Conservation (phyloP, 1,284 basidiomycete genomes). For the Pseudozyma sp. region DNA sequence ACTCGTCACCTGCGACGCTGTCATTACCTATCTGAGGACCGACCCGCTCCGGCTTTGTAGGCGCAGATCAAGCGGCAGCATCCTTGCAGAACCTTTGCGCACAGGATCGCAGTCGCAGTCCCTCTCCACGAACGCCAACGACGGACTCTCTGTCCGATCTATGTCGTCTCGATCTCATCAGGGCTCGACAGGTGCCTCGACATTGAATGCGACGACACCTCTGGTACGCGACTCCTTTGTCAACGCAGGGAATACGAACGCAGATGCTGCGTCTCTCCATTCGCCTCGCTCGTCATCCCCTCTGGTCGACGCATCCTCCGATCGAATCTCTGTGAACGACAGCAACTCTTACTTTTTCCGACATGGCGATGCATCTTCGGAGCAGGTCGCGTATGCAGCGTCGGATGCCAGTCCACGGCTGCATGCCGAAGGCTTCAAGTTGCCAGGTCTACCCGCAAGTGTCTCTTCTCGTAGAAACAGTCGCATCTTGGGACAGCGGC, state of each 20-base stretch:
- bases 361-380: conserved; percentile 18
- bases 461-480: conserved; percentile 34
- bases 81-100: conserved; percentile 1
- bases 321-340: conserved; percentile 13
- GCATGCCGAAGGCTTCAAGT: conserved; percentile 29
- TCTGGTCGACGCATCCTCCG: background rate
- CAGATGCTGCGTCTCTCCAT: conserved; percentile 9
- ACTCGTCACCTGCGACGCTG: conserved; percentile 40
- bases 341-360: conserved; percentile 27
- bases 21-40: conserved; percentile 34
- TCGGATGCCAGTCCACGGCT: conserved; percentile 19
- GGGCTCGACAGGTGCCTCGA: conserved; percentile 14
- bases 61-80: conserved; percentile 20
- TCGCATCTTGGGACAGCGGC: conserved; percentile 27
- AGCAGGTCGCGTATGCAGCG: conserved; percentile 13
- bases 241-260: background rate
- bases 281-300: conserved; percentile 19
- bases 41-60: conserved; percentile 39
- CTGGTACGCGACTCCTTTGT: conserved; percentile 22
- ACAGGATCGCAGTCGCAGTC: conserved; percentile 12
- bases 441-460: conserved; percentile 34
- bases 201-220: conserved; percentile 3
- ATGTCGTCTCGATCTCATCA: conserved; percentile 30
- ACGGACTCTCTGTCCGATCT: conserved; percentile 15
- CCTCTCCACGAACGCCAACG: conserved; percentile 2